Conservation (phyloP, 257 asterid species). For the Sherardia arvensis region DNA sequence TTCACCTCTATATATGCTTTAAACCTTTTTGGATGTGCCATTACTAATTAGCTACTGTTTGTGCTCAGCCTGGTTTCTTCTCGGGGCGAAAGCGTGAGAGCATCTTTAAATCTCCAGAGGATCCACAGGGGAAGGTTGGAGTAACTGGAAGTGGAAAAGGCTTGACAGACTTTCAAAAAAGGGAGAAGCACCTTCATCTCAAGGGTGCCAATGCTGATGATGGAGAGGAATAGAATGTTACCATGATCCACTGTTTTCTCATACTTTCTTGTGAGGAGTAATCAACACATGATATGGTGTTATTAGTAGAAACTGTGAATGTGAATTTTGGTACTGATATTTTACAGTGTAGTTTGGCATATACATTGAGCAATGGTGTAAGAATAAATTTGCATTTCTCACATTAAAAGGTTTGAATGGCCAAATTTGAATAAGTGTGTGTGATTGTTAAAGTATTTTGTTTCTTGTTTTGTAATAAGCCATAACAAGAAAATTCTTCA, state of each 20-base stretch:
- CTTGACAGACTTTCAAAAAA: conserved; percentile 83
- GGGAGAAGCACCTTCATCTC: conserved; percentile 93
- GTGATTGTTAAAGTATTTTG: too few species aligned
- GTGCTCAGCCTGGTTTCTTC: conserved; percentile 74
- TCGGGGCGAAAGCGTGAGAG: conserved; percentile 95
- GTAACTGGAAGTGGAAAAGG: conserved; percentile 98
- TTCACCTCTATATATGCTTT: too few species aligned
- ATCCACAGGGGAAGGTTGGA: conserved; percentile 91
- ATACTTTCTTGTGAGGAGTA: background rate
- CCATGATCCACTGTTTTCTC: background rate
- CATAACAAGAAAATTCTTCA: too few species aligned
- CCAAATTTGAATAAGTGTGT: too few species aligned
- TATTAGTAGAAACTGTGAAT: background rate
- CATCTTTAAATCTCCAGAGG: conserved; percentile 91
- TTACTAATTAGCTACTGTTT: background rate
- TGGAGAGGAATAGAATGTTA: conserved; percentile 32
- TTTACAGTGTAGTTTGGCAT: background rate
- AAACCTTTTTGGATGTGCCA: background rate
- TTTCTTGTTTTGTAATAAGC: too few species aligned
- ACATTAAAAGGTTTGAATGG: background rate
- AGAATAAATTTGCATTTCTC: background rate
- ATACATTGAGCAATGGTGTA: background rate
- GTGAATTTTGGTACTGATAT: background rate
- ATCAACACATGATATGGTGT: background rate
- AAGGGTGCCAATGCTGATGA: conserved; percentile 65